phyloP scores from a whole-genome alignment of 2,329 filamentous ascomycete genomes.

The Lachnellula arida region DNA sequence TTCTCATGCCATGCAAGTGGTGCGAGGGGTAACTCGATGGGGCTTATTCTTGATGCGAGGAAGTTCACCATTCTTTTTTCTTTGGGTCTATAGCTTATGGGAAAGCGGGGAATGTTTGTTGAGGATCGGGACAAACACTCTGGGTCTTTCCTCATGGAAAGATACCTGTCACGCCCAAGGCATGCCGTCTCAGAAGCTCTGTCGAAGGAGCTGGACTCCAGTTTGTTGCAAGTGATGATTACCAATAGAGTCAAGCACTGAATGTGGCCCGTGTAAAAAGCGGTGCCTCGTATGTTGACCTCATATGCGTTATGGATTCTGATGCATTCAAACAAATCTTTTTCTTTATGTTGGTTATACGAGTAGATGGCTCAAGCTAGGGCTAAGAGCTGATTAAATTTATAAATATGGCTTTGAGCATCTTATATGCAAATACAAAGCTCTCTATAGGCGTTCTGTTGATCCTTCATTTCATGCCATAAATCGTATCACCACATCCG shows the following conservation, averaged over 20 bases:
- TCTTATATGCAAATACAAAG: conserved; percentile 8
- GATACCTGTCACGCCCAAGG: conserved; percentile 28
- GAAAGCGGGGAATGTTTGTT: conserved; percentile 40
- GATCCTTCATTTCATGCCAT: conserved; percentile 15
- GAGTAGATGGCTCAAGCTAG: not conserved
- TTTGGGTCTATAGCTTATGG: conserved; percentile 49
- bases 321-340: conserved; percentile 31
- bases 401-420: conserved; percentile 10
- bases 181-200: conserved; percentile 48
- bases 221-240: conserved; percentile 74
- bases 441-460: not conserved
- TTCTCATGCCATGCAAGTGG: conserved; percentile 33
- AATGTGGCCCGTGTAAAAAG: conserved; percentile 47
- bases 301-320: conserved; percentile 47
- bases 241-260: conserved; percentile 99
- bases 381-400: conserved; percentile 6
- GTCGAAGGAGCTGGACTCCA: conserved; percentile 64
- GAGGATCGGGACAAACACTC: conserved; percentile 22
- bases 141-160: conserved; percentile 32
- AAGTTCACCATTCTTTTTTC: conserved; percentile 47
- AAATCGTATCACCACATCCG: conserved; percentile 13
- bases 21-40: conserved; percentile 91
- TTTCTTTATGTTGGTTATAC: conserved; percentile 6
- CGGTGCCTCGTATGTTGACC: conserved; percentile 40
- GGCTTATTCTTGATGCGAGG: conserved; percentile 99